phyloP scores from a whole-genome alignment of 768 basidiomycete species.

The Lactifluus subvellereus region DNA sequence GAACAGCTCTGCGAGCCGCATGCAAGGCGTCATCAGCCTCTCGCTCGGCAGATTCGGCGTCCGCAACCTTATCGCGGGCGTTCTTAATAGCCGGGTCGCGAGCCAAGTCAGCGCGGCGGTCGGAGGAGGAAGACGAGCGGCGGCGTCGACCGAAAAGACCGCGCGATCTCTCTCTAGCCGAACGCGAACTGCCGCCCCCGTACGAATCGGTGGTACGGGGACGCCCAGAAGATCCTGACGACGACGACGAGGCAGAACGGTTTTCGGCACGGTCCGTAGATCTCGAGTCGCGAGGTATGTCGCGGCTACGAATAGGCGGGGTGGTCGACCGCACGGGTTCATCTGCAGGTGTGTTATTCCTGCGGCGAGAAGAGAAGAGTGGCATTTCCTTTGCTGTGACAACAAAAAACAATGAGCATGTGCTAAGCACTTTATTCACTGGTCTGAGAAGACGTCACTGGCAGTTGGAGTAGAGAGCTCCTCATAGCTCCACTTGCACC shows the following conservation, averaged over 20 bases:
- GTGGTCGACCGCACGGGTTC: neutral
- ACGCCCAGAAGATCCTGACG: neutral
- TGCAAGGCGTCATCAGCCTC: neutral
- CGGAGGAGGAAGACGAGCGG: constrained; percentile 25
- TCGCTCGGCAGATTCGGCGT: constrained; percentile 10
- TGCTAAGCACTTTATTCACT: neutral
- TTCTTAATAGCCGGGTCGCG: constrained; percentile 35
- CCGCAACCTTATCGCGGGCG: constrained; percentile 40
- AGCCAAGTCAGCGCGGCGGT: constrained; percentile 22
- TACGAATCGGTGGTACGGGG: neutral
- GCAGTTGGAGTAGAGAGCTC: neutral
- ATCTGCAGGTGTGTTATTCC: neutral
- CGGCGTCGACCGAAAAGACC: constrained; percentile 28
- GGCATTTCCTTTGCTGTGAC: neutral
- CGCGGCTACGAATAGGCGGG: neutral
- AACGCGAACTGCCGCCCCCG: neutral
- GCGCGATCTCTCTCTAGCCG: constrained; percentile 12
- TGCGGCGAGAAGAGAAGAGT: neutral
- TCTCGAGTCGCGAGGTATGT: neutral
- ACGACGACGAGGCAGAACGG: neutral
- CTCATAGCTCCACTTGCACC: neutral
- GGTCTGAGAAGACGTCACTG: neutral
- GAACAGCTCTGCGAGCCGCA: constrained; percentile 2
- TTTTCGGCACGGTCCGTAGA: constrained; percentile 3
- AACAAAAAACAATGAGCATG: neutral